Base-by-base conservation (phyloP, 441 rosid genomes). In the Eruca vesicaria region DNA sequence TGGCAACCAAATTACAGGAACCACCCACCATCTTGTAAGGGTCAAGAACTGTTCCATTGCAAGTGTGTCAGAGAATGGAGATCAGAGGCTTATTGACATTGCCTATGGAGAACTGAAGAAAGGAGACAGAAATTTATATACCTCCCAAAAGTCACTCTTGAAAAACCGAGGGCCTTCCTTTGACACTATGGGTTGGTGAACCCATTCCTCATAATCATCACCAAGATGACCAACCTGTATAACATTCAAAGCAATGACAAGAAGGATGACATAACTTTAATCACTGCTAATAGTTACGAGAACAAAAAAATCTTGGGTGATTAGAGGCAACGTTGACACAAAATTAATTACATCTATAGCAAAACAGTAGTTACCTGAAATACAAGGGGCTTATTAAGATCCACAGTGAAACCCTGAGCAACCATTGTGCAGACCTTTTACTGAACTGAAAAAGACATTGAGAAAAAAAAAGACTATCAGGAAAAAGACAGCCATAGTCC, bases 131-230 rank as follows among this genome's bases (percentile, higher is more conserved):
- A 66, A 20, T 12, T 21, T 45, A 3, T 9, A 18, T 83, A 95
- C 99, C 99, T 96, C 99, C 89, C 87, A 79, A 74, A 90, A 86
- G 72, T 89, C 91, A 78, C 86, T 96, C 69, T 84, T 77, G 53
- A 96, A 96, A 80, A 96, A 96, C 10, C 99, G 86, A 69, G 99
- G 99, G 53, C 99, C 97, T 81, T 89, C 96, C 84, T 86, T 89
- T 83, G 86, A 84, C n/a, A 87, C 89, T 61, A 96, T 96, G 63
- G 99, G 98, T 86, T 90, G 94, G 84, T 96, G 99, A 77, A 93
- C 94, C 99, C 98, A 96, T 68, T 91, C 92, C 77, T 96, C 88
- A 75, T 96, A 96, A 58, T 73, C 80, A 80, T 96, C 98, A 84
- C 93, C 97, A 43, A 95, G 98, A 85, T 96, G 86, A 35, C 99